phyloP scores from a whole-genome alignment of 2,329 filamentous ascomycete species.

The Phaeophleospora eucalypticola region DNA sequence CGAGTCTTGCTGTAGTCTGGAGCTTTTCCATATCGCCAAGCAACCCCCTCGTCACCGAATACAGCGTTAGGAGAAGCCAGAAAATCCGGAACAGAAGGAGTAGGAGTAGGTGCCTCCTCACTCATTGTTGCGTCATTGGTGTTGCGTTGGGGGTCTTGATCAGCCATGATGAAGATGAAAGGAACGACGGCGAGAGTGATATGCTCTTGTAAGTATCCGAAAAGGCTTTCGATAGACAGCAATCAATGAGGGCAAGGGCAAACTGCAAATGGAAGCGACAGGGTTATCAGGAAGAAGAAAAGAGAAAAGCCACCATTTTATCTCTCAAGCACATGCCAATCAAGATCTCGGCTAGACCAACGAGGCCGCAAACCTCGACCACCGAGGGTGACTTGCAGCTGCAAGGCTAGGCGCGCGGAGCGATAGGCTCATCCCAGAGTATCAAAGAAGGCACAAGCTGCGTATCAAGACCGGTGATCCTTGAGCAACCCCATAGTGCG shows the following conservation, averaged over 20 bases:
- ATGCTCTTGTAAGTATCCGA: neutral
- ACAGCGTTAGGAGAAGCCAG: conserved; percentile 57
- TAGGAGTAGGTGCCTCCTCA: conserved; percentile 23
- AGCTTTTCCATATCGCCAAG: conserved; percentile 58
- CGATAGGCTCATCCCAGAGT: conserved; percentile 11
- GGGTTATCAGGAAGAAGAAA: neutral
- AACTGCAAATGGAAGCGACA: neutral
- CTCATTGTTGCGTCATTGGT: neutral
- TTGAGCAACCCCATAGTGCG: conserved; percentile 5
- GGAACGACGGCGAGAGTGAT: neutral
- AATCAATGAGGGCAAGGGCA: neutral
- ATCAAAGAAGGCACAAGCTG: conserved; percentile 1
- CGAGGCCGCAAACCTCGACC: neutral
- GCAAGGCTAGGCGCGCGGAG: conserved; percentile 15
- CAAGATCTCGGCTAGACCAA: neutral
- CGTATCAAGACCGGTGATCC: conserved; percentile 11
- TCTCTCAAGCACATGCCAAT: neutral
- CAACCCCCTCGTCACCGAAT: conserved; percentile 49
- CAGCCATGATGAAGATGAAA: neutral
- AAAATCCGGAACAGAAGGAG: conserved; percentile 52
- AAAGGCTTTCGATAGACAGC: neutral
- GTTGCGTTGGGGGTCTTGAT: neutral
- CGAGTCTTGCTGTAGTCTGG: conserved; percentile 64
- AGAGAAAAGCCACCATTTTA: neutral
- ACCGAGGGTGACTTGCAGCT: conserved; percentile 3